Base-by-base conservation (phyloP, 2,329 filamentous ascomycete species). In the Phialemoniopsis sp. region DNA sequence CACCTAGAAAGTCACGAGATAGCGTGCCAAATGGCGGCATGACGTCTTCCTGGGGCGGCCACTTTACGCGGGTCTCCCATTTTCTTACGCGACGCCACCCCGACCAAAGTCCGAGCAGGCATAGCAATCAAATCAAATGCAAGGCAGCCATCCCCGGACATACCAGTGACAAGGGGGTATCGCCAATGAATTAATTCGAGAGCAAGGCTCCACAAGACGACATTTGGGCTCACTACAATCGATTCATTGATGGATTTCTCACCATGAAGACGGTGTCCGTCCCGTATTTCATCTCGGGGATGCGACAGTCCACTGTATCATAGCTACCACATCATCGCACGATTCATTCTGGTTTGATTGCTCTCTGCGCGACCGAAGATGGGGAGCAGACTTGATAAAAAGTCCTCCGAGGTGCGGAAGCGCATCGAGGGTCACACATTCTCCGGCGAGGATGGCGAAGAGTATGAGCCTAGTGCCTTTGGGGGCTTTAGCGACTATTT, bases 401-500 rank as follows among this genome's bases (percentile, higher is more conserved):
- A 82, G 50, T 82, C 80, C n/a, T 68, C 73, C 21, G 67, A 67
- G 28, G 70, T 80, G 58, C 73, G 76, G 50, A 83, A 83, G 56
- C 69, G 75, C 48, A 80, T 84, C 45, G 73, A 80, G 39, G 56
- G 55, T 13, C 80, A 95, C 62, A 76, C 72, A 3, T 97, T 96
- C 58, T 71, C 83, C 3, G 75, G 86, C 54, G 89, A 96, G 58
- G 76, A 77, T 17, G 91, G 93, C 41, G 91, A 97, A 42, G 94
- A 98, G 60, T 98, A 98, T 60, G 82, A 84, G 42, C 79, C 73
- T 3, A 96, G 89, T 46, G 79, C 78, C 38, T 98, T 97, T 61
- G 88, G 89, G 18, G 91, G 90, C 8, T 94, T 97, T 54, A 66
- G 73, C 17, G 91, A 97, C 56, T 98, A 97, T 62, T 94, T 96